Evolutionary conservation across 208 protist species (phyloP), one percentile per base, ranked within the genome.

Genomic region (Crithidia expoeki): DNA sequence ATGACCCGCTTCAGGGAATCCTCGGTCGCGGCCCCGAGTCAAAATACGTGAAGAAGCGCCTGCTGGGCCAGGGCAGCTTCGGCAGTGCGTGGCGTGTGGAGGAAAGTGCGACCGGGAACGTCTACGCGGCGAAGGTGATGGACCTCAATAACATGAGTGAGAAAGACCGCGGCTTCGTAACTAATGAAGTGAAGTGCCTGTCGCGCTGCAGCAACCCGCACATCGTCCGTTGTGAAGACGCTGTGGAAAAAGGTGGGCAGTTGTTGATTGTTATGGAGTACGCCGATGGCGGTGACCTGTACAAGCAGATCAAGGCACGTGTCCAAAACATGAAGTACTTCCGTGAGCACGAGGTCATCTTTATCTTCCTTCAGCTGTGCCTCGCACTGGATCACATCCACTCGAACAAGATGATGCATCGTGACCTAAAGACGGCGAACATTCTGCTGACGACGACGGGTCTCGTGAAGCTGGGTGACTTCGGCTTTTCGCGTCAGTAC

Each of bases 181-280:
- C 88, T 44, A 98, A 98, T 68, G 96, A 98, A 74, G 92, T 97
- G 34, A 90, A 94, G 70, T 88, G 97, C 50, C 92, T 98, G 34
- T 90, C 88, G n/a, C 79, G 85, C 5, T 93, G 94, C 79, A 79
- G 86, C 60, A 95, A 97, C 80, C 91, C 94, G 10, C 94, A 98
- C 80, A 97, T 98, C 50, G 89, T 97, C 6, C 80, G 83, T 30
- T 97, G 97, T 71, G 74, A 80, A 10, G 69, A 80, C 9, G 80
- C 85, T 0, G 72, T 84, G 34, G 85, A 94, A 49, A 66, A 74
- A 34, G 85, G 84, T 34, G 88, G 88, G 0, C 86, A 87, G 58
- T 70, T 95, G 25, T 68, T 95, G n/a, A 95, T 95, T 62, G 77
- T 93, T 17, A 93, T 93, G 90, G 90, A 95, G 79, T 95, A 90